phyloP scores from a whole-genome alignment of 2,329 filamentous ascomycete species.

The Cladophialophora immunda region DNA sequence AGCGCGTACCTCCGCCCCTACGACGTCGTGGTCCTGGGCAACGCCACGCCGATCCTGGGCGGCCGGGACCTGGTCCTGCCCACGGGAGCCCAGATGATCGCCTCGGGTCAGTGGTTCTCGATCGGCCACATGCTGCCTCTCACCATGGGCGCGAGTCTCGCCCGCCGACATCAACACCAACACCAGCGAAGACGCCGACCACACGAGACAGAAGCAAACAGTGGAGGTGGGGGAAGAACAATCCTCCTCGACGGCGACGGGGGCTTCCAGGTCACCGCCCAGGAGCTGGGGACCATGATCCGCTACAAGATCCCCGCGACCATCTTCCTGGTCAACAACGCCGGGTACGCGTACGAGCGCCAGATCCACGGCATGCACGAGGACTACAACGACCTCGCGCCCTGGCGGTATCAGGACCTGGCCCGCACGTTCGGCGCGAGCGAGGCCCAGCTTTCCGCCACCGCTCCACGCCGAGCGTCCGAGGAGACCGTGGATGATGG shows the following conservation, averaged over 20 bases:
- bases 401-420: slow-evolving; percentile 77
- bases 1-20: slow-evolving; percentile 74
- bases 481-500: slow-evolving; percentile 52
- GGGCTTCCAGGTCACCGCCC: slow-evolving; percentile 82
- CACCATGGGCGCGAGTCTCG: slow-evolving; percentile 75
- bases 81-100: slow-evolving; percentile 77
- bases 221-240: slow-evolving; percentile 61
- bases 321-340: slow-evolving; percentile 86
- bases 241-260: slow-evolving; percentile 92
- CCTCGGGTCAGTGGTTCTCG: slow-evolving; percentile 76
- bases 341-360: slow-evolving; percentile 89
- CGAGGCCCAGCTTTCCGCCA: slow-evolving; percentile 43
- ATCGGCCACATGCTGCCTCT: slow-evolving; percentile 73
- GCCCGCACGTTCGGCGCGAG: slow-evolving; percentile 73
- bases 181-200: too few species aligned
- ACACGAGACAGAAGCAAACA: neutral
- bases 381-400: slow-evolving; percentile 79
- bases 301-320: slow-evolving; percentile 77
- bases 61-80: slow-evolving; percentile 88
- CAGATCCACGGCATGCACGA: slow-evolving; percentile 85
- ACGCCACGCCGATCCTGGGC: slow-evolving; percentile 87
- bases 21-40: slow-evolving; percentile 86
- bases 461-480: neutral
- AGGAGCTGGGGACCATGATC: slow-evolving; percentile 83
- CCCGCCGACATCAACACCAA: slow-evolving; percentile 66